Conservation (phyloP, 2,329 filamentous ascomycete genomes). For the Penicillium sp. region DNA sequence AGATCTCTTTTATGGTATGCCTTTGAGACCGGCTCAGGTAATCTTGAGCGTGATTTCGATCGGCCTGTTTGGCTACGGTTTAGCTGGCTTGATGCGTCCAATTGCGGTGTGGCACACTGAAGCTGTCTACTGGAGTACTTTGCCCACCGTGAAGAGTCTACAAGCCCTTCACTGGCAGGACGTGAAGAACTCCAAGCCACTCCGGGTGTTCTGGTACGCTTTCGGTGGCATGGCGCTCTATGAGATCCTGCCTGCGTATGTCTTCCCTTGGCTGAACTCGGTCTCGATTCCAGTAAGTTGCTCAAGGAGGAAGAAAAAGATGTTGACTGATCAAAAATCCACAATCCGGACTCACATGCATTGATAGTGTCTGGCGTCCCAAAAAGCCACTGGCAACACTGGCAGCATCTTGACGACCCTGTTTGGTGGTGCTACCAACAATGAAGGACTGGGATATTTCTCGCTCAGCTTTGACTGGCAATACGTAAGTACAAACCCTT, state of each 20-base stretch:
- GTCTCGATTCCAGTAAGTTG: conserved; percentile 43
- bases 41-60: conserved; percentile 50
- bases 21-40: conserved; percentile 43
- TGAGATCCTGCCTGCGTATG: conserved; percentile 52
- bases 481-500: conserved; percentile 24
- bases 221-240: conserved; percentile 47
- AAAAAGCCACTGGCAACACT: conserved; percentile 46
- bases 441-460: conserved; percentile 49
- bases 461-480: conserved; percentile 51
- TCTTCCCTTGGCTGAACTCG: conserved; percentile 52
- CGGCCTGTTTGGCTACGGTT: conserved; percentile 51
- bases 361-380: conserved; percentile 44
- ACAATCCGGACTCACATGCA: no score
- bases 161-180: conserved; percentile 52
- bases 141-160: conserved; percentile 50
- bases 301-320: not conserved
- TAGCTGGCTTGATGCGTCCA: conserved; percentile 50
- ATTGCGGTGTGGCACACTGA: conserved; percentile 53
- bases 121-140: conserved; percentile 51
- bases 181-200: conserved; percentile 46
- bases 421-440: conserved; percentile 49
- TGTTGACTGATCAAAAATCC: not conserved
- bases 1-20: conserved; percentile 48
- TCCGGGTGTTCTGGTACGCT: conserved; percentile 49
- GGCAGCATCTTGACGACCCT: conserved; percentile 43